Conservation (phyloP, 176 grass and related monocot genomes). For the Cymbopogon citratus region DNA sequence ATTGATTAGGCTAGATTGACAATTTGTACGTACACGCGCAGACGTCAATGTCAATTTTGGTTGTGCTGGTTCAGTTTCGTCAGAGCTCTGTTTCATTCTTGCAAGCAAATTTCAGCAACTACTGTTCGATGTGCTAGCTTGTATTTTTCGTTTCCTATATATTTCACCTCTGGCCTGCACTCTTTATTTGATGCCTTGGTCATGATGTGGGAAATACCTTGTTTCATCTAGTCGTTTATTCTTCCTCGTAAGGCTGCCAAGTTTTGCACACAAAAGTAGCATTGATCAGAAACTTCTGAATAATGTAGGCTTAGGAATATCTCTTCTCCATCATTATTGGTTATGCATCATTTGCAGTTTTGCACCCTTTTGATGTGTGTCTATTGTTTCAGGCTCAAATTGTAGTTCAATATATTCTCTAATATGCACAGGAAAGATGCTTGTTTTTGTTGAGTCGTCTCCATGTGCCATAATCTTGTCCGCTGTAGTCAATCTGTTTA, state of each 20-base stretch:
- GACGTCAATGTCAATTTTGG: slow-evolving; percentile 10
- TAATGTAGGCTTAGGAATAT: slow-evolving; percentile 1
- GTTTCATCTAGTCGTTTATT: not conserved
- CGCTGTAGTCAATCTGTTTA: not conserved
- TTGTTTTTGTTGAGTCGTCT: not conserved
- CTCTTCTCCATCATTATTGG: not conserved
- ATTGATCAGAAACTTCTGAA: not conserved
- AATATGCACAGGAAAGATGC: not conserved
- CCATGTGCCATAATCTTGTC: not conserved
- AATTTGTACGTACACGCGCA: not conserved
- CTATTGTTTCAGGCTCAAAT: not conserved
- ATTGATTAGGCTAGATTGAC: not conserved
- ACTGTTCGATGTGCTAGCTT: not conserved
- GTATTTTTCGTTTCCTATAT: not conserved
- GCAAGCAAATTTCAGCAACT: not conserved
- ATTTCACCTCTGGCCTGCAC: not conserved
- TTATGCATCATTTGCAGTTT: not conserved
- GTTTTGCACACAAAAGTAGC: not conserved
- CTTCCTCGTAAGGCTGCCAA: not conserved
- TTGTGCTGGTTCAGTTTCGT: not conserved
- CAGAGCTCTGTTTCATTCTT: not conserved
- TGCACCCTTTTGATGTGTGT: not conserved
- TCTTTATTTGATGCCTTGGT: not conserved
- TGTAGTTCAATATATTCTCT: not conserved
- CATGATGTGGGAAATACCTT: not conserved